Evolutionary conservation across 2,329 filamentous ascomycete genomes (phyloP), one percentile per base, ranked within the genome.

Genomic region (Calonectria hawksworthii): DNA sequence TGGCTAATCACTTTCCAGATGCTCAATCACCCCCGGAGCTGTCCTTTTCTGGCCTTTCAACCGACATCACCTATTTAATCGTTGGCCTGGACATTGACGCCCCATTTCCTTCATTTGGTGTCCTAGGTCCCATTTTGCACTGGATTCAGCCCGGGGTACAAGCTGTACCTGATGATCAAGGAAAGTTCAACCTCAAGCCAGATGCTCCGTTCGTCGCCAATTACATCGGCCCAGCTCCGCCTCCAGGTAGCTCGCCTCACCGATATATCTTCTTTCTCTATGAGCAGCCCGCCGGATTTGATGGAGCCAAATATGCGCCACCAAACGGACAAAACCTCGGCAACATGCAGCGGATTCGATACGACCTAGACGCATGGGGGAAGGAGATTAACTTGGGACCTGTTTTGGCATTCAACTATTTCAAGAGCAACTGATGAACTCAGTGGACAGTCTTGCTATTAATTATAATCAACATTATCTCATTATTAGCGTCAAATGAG

Each of bases 251-350:
- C 71, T 76, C 82, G 10, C 87, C 89, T 13, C 88, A 90, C 80
- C 86, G 89, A 0, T 90, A 90, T 76, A 71, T 85, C 5, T 90
- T 89, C 77, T 84, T 89, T 73, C 78, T 90, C 28, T 90, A 86
- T 73, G 86, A 89, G 75, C 87, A 90, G 80, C 88, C 88, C 0
- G 68, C 32, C 2, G 70, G n/a, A 2, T 78, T 75, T 47, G 73
- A 78, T 7, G 67, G 7, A 11, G 50, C 79, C 72, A 32, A 83
- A 77, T 82, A 84, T 75, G 83, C 82, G 28, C 83, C 86, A 56
- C 74, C 83, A 10, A 79, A 80, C 28, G 86, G 84, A 0, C 82
- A 85, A 71, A 79, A 82, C 0, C n/a, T 89, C 64, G 77, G 84
- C 0, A 82, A 81, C 30, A 77, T 74, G 82, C 50, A 69, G 23